Conservation (phyloP, 805 yeast genomes). For the Brettanomyces anomalus region DNA sequence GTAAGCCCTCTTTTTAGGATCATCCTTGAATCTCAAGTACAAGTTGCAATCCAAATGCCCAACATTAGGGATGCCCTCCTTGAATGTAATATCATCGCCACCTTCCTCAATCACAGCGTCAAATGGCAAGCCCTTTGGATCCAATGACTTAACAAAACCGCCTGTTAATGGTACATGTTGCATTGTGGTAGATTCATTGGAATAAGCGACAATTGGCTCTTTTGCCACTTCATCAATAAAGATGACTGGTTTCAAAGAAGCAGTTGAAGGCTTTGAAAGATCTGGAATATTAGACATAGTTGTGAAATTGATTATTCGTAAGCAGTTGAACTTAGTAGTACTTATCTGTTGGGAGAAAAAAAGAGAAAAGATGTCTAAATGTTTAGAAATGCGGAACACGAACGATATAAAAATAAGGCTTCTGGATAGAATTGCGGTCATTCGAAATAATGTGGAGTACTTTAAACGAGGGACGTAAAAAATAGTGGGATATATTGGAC, state of each 20-base stretch:
- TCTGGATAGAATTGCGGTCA: too few species aligned
- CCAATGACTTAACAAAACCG: conserved; percentile 31
- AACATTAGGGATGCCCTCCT: conserved; percentile 18
- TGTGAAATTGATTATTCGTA: neutral
- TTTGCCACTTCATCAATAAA: conserved; percentile 27
- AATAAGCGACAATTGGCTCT: conserved; percentile 24
- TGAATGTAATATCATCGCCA: conserved; percentile 38
- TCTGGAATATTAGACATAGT: conserved; percentile 12
- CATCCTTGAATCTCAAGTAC: conserved; percentile 26
- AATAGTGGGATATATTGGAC: too few species aligned
- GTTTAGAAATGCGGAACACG: neutral
- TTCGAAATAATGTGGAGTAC: too few species aligned
- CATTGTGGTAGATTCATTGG: conserved; percentile 19
- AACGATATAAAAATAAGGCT: too few species aligned
- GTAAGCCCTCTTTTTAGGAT: conserved; percentile 32
- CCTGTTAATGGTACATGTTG: conserved; percentile 24
- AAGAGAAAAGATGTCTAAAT: neutral
- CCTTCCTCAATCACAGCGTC: conserved; percentile 32
- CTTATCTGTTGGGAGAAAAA: neutral
- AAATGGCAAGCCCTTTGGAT: conserved; percentile 28
- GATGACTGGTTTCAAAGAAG: conserved; percentile 28
- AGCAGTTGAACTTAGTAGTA: neutral
- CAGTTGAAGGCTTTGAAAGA: conserved; percentile 15
- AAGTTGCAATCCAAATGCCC: conserved; percentile 39
- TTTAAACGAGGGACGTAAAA: too few species aligned